Evolutionary conservation across 2,329 filamentous ascomycete genomes (phyloP).

Genomic region (Colletotrichum noveboracense): DNA sequence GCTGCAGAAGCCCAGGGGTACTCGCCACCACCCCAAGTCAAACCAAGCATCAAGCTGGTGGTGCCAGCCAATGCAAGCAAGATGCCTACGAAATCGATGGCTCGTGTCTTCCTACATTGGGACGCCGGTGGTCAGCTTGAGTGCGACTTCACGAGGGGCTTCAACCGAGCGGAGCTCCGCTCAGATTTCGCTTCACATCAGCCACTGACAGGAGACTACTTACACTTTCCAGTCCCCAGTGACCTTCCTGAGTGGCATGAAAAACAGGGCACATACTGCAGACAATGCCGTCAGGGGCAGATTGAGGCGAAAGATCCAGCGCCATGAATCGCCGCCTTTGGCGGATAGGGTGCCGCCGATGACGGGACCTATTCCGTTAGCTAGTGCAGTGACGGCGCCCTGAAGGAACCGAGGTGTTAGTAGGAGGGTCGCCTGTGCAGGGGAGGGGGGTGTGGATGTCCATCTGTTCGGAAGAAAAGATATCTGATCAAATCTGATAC

Average conservation of each 20-base stretch:
- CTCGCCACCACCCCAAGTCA: conserved; percentile 66
- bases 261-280: conserved; percentile 52
- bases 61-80: conserved; percentile 45
- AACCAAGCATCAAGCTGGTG: conserved; percentile 50
- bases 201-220: conserved; percentile 10
- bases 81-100: conserved; percentile 48
- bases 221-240: conserved; percentile 54
- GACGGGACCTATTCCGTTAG: conserved; percentile 60
- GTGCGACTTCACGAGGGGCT: neutral
- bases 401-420: conserved; percentile 11
- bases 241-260: conserved; percentile 62
- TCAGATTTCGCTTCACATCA: neutral
- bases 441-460: neutral
- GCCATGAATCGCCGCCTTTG: conserved; percentile 50
- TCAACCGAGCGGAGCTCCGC: neutral
- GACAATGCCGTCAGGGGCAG: conserved; percentile 55
- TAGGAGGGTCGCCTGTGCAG: neutral
- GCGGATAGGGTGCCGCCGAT: conserved; percentile 57
- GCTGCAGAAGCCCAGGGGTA: conserved; percentile 61
- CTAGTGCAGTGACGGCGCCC: conserved; percentile 56
- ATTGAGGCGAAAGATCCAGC: conserved; percentile 61
- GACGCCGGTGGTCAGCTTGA: neutral
- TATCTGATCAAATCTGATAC: neutral
- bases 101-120: conserved; percentile 46
- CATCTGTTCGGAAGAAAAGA: neutral